phyloP scores from a whole-genome alignment of 768 basidiomycete species.

The Boletellus emodensis region DNA sequence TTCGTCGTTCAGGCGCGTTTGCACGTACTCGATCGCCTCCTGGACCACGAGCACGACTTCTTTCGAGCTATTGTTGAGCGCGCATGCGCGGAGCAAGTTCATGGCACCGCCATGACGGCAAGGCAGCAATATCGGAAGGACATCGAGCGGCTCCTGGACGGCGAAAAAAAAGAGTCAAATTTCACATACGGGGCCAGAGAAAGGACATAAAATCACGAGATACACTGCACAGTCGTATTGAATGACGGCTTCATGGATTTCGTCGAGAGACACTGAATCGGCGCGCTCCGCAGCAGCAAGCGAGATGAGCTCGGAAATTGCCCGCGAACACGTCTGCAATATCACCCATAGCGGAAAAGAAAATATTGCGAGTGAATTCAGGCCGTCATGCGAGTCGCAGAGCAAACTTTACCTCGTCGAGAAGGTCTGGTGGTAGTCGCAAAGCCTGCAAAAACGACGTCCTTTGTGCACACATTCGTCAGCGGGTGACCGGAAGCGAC shows the following conservation, averaged over 20 bases:
- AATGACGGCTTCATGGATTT: constrained; percentile 13
- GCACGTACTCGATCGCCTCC: constrained; percentile 35
- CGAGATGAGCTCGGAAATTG: constrained; percentile 20
- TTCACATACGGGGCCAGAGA: neutral
- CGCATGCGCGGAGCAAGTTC: constrained; percentile 33
- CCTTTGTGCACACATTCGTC: neutral
- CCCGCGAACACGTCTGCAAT: constrained; percentile 15
- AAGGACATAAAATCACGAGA: constrained; percentile 10
- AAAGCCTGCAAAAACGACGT: constrained; percentile 16
- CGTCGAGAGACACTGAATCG: constrained; percentile 10
- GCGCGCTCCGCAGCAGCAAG: constrained; percentile 9
- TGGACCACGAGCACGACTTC: constrained; percentile 41
- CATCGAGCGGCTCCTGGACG: constrained; percentile 37
- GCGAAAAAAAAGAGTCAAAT: neutral
- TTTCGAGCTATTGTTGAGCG: constrained; percentile 33
- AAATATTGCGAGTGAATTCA: neutral
- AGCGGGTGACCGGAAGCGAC: neutral
- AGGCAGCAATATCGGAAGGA: constrained; percentile 36
- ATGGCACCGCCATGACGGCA: constrained; percentile 27
- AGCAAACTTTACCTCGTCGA: constrained; percentile 19
- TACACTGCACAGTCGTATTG: constrained; percentile 14
- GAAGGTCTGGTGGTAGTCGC: constrained; percentile 17
- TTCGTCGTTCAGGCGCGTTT: constrained; percentile 9
- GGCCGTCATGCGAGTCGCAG: neutral
- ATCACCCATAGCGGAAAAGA: neutral